These are phyloP conservation scores for Amylocystis lapponica DNA, from an alignment of 768 basidiomycete genomes.

Conservation along the genomic window DNA sequence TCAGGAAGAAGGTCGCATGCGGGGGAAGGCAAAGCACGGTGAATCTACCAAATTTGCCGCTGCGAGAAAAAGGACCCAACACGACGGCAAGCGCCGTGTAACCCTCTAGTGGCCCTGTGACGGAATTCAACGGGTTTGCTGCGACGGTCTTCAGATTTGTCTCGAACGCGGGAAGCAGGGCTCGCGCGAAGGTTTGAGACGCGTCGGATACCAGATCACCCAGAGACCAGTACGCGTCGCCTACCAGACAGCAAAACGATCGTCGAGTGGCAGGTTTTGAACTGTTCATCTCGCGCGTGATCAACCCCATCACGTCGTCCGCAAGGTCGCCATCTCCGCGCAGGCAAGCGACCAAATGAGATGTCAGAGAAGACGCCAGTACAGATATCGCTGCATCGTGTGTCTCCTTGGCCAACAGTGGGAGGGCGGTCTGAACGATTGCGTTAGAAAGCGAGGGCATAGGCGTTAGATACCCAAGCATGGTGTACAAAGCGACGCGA, in stretches of 20 bases:
- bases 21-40: constrained; percentile 5
- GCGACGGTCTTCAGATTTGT: constrained; percentile 59
- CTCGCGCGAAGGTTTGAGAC: constrained; percentile 46
- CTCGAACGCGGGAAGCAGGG: constrained; percentile 60
- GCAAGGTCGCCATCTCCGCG: constrained; percentile 35
- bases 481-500: constrained; percentile 71
- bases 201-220: constrained; percentile 34
- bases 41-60: constrained; percentile 48
- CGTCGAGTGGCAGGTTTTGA: constrained; percentile 58
- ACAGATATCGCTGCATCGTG: constrained; percentile 58
- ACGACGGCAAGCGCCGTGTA: constrained; percentile 71
- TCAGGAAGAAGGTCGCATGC: constrained; percentile 3
- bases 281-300: constrained; percentile 69
- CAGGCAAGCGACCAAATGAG: constrained; percentile 57
- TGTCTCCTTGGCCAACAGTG: constrained; percentile 65
- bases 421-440: constrained; percentile 35
- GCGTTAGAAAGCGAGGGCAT: constrained; percentile 43
- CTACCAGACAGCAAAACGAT: constrained; percentile 59
- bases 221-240: constrained; percentile 50
- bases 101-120: constrained; percentile 74
- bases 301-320: constrained; percentile 36
- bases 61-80: constrained; percentile 51
- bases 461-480: constrained; percentile 55
- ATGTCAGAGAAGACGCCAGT: constrained; percentile 48
- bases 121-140: constrained; percentile 50